A percentile compares a stretch with the other conserved stretches of the same genome.
phyloP scores from a whole-genome alignment of 352 stramenopile species.

The Phytophthora tubulina region DNA sequence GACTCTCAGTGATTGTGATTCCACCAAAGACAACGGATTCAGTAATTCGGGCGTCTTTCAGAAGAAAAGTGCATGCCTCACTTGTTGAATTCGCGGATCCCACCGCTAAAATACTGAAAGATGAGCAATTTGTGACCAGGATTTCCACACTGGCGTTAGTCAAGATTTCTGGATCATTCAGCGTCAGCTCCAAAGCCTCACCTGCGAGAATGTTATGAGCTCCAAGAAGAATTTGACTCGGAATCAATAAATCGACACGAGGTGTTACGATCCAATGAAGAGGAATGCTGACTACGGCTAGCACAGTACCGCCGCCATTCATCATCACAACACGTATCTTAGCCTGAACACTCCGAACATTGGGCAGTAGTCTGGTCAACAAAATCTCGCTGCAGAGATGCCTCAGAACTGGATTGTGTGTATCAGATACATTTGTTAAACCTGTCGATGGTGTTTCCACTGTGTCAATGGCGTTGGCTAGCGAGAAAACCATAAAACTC shows the following conservation, averaged over 20 bases:
- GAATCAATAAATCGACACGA: not conserved
- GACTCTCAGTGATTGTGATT: slow-evolving; percentile 13
- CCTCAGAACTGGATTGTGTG: slow-evolving; percentile 8
- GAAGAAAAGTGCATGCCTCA: slow-evolving; percentile 22
- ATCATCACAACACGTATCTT: slow-evolving; percentile 10
- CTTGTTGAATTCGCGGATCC: slow-evolving; percentile 11
- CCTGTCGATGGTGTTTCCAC: slow-evolving; percentile 17
- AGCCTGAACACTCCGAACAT: not conserved
- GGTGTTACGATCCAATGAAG: slow-evolving; percentile 22
- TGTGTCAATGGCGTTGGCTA: slow-evolving; percentile 10
- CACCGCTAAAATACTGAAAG: slow-evolving; percentile 13
- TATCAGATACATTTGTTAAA: slow-evolving; percentile 10
- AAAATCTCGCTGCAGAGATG: slow-evolving; percentile 22
- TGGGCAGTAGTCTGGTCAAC: not conserved
- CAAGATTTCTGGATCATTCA: slow-evolving; percentile 17
- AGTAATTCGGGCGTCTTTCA: slow-evolving; percentile 13
- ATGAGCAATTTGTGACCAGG: slow-evolving; percentile 24
- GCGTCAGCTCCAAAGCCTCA: slow-evolving; percentile 12
- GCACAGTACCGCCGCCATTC: not conserved
- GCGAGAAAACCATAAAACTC: slow-evolving; percentile 21
- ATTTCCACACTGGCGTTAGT: slow-evolving; percentile 11
- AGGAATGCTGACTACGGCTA: slow-evolving; percentile 13
- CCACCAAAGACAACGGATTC: slow-evolving; percentile 9
- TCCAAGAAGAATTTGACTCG: slow-evolving; percentile 25
- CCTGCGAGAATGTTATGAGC: slow-evolving; percentile 13